Base-by-base conservation (phyloP, 2,329 filamentous ascomycete species). In the Alternaria burnsii region DNA sequence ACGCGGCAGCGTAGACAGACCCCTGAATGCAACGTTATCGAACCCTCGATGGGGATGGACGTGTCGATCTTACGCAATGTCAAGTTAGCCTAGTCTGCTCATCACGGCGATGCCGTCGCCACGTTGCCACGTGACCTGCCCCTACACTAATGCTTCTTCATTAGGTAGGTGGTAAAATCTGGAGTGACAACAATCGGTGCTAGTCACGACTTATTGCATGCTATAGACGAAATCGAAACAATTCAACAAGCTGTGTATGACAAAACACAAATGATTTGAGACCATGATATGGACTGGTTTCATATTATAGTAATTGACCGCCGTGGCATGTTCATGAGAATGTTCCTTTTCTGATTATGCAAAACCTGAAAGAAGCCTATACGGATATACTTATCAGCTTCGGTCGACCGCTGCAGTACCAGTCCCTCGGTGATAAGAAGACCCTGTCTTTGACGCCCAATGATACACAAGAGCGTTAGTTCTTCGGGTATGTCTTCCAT, bases 81-180 rank as follows among this genome's bases (percentile, higher is more conserved):
- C 24, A 34, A 28, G n/a, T 16, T 46, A 18, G 16, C 9, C 16
- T 36, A 46, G 26, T 18, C n/a, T 28, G 34, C 26, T 34, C 47
- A 18, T 36, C 26, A 47, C 55, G 55, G 50, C 55, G 55, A 58
- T 58, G 30, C 55, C 55, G 55, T 38, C 51, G 55, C 55, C 55
- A 58, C 55, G 42, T 22, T 1, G 34, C 1, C 55, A 58, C 55
- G 55, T 58, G 55, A 58, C 34, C 20, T 24, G 48, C 18, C 32
- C 20, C 10, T 40, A 22, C 32, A 58, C 32, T 34, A 53, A 38
- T 2, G 28, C 10, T 44, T 47, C 16, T 2, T 22, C 12, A 54
- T 40, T 24, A 11, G 12, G 24, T 14, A 11, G 18, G 32, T 53
- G 18, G 22, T n/a, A 14, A 1, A 8, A 16, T 8, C 10, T 7